These are phyloP conservation scores for Polyporus tsugae DNA, from an alignment of 1,284 basidiomycete genomes.

Conservation along the genomic window DNA sequence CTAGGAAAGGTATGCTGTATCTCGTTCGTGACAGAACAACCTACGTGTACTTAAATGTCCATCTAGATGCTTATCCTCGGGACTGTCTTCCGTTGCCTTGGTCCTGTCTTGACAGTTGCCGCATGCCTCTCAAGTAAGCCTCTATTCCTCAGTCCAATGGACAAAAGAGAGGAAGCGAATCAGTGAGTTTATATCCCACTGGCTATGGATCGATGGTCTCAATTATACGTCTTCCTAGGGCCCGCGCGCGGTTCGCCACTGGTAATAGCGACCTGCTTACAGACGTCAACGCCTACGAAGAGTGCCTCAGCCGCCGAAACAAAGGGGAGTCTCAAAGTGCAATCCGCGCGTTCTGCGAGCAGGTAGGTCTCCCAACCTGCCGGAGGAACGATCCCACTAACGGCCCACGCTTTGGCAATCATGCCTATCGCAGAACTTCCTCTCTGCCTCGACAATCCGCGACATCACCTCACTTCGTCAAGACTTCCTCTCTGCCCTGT, in stretches of 20 bases:
- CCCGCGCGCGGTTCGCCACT: conserved; percentile 71
- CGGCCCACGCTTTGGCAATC: not conserved
- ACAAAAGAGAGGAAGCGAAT: conserved; percentile 83
- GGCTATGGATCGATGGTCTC: not conserved
- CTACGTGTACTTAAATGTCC: not conserved
- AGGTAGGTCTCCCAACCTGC: conserved; percentile 50
- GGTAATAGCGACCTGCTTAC: conserved; percentile 91
- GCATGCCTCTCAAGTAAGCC: conserved; percentile 91
- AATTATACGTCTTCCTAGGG: conserved; percentile 50
- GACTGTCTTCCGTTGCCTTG: conserved; percentile 82
- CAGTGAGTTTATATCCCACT: conserved; percentile 51
- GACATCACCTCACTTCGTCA: conserved; percentile 84
- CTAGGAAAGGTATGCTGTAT: conserved; percentile 74
- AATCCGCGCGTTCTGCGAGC: conserved; percentile 78
- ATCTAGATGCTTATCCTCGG: conserved; percentile 87
- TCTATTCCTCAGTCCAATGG: conserved; percentile 83
- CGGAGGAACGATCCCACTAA: not conserved
- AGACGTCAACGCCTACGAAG: conserved; percentile 80
- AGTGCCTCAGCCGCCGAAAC: conserved; percentile 63
- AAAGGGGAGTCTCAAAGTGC: conserved; percentile 57
- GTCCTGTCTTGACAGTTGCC: conserved; percentile 81
- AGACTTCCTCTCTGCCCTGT: conserved; percentile 81
- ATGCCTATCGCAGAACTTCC: conserved; percentile 71
- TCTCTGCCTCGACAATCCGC: conserved; percentile 78
- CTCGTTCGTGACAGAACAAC: not conserved